Evolutionary conservation across 371 early-diverging fungal species (phyloP).

Genomic region (Lichtheimia ramosa): DNA sequence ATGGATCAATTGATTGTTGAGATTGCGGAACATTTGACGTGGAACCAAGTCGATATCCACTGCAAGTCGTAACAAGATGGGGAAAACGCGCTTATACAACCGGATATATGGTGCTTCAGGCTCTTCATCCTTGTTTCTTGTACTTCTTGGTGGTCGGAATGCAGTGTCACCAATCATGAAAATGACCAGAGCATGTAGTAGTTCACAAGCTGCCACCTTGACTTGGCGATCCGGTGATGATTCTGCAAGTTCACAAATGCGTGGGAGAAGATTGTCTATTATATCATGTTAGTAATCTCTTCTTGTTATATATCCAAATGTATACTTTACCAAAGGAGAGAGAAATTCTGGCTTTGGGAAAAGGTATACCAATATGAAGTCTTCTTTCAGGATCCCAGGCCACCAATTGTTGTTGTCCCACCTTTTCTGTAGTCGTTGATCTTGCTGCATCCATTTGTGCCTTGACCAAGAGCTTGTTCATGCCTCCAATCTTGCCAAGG

Average conservation of each 20-base stretch:
- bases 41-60: conserved; percentile 74
- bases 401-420: conserved; percentile 24
- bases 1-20: conserved; percentile 72
- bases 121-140: conserved; percentile 35
- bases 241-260: conserved; percentile 75
- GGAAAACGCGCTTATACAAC: conserved; percentile 67
- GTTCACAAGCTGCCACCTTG: conserved; percentile 76
- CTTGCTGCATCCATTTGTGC: neutral
- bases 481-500: conserved; percentile 68
- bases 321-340: conserved; percentile 59
- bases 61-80: conserved; percentile 67
- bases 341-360: conserved; percentile 61
- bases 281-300: neutral
- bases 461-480: conserved; percentile 56
- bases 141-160: conserved; percentile 25
- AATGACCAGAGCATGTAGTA: conserved; percentile 71
- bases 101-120: conserved; percentile 59
- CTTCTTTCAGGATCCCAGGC: conserved; percentile 62
- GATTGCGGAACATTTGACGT: conserved; percentile 61
- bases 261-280: conserved; percentile 73
- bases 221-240: conserved; percentile 72
- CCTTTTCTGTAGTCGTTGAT: neutral
- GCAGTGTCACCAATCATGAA: conserved; percentile 76
- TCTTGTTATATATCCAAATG: too few relatives aligned
- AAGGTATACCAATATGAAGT: conserved; percentile 65